phyloP scores from a whole-genome alignment of 2,329 filamentous ascomycete species.

The Diaporthe aspalathi region DNA sequence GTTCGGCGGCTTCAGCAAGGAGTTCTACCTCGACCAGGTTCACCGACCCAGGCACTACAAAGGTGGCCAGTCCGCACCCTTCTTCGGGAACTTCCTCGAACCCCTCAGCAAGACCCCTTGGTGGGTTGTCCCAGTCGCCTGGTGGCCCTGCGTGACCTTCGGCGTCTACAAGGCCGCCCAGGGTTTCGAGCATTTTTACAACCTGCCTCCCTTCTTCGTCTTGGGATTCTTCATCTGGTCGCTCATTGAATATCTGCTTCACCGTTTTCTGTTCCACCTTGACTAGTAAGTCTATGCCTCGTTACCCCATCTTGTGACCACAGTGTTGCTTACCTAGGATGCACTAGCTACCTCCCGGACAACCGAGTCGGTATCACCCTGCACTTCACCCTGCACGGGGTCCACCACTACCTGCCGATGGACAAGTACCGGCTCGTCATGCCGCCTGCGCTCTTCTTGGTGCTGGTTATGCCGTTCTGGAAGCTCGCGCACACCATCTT shows the following conservation, averaged over 20 bases:
- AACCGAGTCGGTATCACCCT: conserved; percentile 86
- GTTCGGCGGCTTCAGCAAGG: conserved; percentile 87
- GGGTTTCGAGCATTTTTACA: conserved; percentile 64
- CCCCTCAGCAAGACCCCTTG: conserved; percentile 95
- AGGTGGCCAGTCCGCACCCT: conserved; percentile 88
- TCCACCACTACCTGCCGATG: conserved; percentile 99
- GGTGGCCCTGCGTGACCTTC: conserved; percentile 84
- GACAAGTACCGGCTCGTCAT: conserved; percentile 97
- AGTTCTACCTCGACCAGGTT: conserved; percentile 97
- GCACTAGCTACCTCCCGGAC: conserved; percentile 82
- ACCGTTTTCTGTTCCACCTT: conserved; percentile 93
- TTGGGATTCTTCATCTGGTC: conserved; percentile 86
- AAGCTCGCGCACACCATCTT: conserved; percentile 87
- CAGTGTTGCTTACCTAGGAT: conserved; percentile 18
- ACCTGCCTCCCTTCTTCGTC: conserved; percentile 71
- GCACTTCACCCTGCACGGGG: conserved; percentile 95
- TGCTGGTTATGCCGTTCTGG: conserved; percentile 91
- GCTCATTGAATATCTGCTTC: conserved; percentile 87
- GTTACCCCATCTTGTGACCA: background rate
- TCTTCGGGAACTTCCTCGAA: conserved; percentile 99
- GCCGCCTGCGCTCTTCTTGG: conserved; percentile 89
- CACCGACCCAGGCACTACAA: conserved; percentile 96
- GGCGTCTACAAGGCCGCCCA: conserved; percentile 74
- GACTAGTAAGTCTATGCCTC: conserved; percentile 75
- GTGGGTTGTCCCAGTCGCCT: conserved; percentile 87